phyloP scores from a whole-genome alignment of 352 stramenopile species.

The Aphanomyces astaci region DNA sequence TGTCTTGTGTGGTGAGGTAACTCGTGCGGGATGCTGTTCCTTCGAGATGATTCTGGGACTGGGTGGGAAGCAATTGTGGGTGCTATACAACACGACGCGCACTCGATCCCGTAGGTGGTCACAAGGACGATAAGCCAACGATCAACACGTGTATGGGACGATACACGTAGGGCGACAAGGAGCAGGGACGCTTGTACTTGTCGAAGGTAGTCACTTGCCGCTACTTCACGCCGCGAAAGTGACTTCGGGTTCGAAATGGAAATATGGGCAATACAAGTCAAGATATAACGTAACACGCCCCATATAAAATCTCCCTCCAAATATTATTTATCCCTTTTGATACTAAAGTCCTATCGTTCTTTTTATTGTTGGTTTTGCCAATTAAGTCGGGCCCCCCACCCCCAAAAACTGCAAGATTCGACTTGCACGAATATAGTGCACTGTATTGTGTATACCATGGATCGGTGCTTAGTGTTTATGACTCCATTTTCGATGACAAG shows the following conservation, averaged over 20 bases:
- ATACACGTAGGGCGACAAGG: background rate
- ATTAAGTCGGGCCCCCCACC: background rate
- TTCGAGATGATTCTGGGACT: constrained; percentile 11
- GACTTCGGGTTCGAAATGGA: constrained; percentile 15
- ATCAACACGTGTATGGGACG: background rate
- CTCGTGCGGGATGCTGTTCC: background rate
- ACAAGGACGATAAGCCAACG: constrained; percentile 1
- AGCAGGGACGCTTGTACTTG: background rate
- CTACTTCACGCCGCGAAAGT: constrained; percentile 1
- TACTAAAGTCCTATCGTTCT: constrained; percentile 9
- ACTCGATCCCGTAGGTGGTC: background rate
- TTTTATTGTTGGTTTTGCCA: constrained; percentile 8
- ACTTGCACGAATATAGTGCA: background rate
- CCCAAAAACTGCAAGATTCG: constrained; percentile 12
- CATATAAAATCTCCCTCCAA: constrained; percentile 13
- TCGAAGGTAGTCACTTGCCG: constrained; percentile 7
- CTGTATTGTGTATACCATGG: background rate
- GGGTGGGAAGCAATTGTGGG: background rate
- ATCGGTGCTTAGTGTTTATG: too few species aligned
- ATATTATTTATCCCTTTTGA: background rate
- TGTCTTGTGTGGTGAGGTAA: constrained; percentile 9
- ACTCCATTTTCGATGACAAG: too few species aligned
- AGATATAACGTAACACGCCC: constrained; percentile 6
- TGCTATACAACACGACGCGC: background rate
- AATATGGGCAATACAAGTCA: constrained; percentile 1